Evolutionary conservation across 805 yeast genomes (phyloP).

Genomic region (Ascoidea asiatica): DNA sequence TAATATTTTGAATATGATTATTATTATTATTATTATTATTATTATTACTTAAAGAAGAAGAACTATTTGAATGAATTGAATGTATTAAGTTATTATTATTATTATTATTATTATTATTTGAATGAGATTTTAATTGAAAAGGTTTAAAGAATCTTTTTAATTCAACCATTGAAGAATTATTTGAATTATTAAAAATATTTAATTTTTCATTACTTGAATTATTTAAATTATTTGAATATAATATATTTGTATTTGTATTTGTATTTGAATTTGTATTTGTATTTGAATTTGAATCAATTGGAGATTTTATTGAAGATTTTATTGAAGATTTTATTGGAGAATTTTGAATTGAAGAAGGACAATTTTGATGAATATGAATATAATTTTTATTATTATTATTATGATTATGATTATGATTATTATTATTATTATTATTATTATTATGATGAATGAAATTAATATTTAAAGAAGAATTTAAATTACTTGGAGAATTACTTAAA

Average conservation of each 20-base stretch:
- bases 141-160: slow-evolving; percentile 33
- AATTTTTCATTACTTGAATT: neutral
- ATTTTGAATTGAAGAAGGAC: neutral
- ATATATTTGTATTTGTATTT: neutral
- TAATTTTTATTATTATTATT: neutral
- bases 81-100: no score
- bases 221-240: slow-evolving; percentile 1
- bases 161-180: slow-evolving; percentile 17
- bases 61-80: neutral
- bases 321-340: no score
- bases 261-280: neutral
- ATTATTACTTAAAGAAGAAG: neutral
- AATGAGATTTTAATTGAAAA: neutral
- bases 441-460: no score
- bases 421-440: neutral
- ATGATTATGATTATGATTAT: neutral
- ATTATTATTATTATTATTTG: neutral
- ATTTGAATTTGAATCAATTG: neutral
- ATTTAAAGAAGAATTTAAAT: no score
- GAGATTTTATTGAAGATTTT: neutral
- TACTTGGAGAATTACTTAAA: no score
- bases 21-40: no score
- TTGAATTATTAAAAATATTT: no score
- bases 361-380: neutral
- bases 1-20: neutral